phyloP scores from a whole-genome alignment of 352 stramenopile species.

The Phytophthora chlamydospora region DNA sequence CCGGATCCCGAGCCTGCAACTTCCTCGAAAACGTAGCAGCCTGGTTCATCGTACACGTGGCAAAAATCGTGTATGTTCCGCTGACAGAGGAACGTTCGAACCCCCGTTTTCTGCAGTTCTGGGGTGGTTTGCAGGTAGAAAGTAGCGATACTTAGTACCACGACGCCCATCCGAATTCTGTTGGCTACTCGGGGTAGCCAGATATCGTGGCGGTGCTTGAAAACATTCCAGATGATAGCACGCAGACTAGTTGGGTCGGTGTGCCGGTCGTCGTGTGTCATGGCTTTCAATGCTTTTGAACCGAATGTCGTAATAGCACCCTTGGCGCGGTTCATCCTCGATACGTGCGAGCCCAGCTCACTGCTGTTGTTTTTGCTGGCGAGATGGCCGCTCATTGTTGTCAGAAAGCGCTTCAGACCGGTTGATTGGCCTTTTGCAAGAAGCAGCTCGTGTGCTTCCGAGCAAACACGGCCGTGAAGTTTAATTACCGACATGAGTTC shows the following conservation, averaged over 20 bases:
- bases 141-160: conserved; percentile 51
- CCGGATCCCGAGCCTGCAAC: conserved; percentile 6
- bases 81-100: conserved; percentile 45
- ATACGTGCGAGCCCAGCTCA: background rate
- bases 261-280: conserved; percentile 34
- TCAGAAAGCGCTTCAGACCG: conserved; percentile 22
- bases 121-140: conserved; percentile 66
- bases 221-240: conserved; percentile 46
- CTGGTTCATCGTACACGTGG: conserved; percentile 29
- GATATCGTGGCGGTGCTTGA: conserved; percentile 50
- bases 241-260: conserved; percentile 33
- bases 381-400: conserved; percentile 11
- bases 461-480: conserved; percentile 46
- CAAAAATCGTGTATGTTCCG: conserved; percentile 53
- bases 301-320: conserved; percentile 28
- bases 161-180: conserved; percentile 34
- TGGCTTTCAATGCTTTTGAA: conserved; percentile 19
- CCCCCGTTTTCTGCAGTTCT: conserved; percentile 53
- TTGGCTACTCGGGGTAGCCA: conserved; percentile 32
- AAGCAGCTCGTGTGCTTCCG: conserved; percentile 37
- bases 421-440: conserved; percentile 5
- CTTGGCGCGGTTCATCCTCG: conserved; percentile 32
- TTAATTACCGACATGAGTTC: conserved; percentile 42
- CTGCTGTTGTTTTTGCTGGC: conserved; percentile 4
- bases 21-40: conserved; percentile 43